Base-by-base conservation (phyloP, 331 rosid genomes). In the Erythrophleum ivorense region DNA sequence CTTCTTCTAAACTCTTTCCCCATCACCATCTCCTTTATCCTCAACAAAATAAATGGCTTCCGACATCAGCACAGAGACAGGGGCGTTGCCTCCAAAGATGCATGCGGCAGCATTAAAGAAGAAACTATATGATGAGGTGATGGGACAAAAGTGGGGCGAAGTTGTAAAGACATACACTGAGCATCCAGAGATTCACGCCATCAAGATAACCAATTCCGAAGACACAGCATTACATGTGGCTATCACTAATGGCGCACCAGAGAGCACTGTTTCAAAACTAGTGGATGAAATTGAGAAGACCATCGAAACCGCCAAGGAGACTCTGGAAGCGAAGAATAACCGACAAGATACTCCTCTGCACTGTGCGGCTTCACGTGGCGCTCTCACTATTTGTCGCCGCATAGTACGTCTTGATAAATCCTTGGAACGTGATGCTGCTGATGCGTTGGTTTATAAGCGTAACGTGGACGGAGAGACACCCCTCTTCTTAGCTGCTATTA, bases 151-250 rank as follows among this genome's bases (percentile, higher is more conserved):
- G 7, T 11, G 52, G 52, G 14, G 3, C 3, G 1, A 10, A 0
- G 52, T 48, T 48, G 12, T 48, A 48, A 1, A 11, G 14, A 9
- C 9, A 48, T 48, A 48, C 52, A 10, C 6, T 1, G 14, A 48
- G 0, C 9, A 85, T 6, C 1, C 0, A 3, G 7, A 6, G 16
- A 84, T 74, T 18, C 83, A 46, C 48, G 2, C 1, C 18, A 49
- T 50, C 2, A 84, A 15, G 73, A 84, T 90, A 83, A 90, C 88
- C 0, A 77, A 54, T 33, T 53, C 82, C 16, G 84, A 78, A 1
- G 87, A 90, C 65, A 90, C 91, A 3, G 90, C 77, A 18, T 29
- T 78, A 36, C 91, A 80, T 21, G 14, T 84, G 16, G 91, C 88
- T 2, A 85, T 84, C 50, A 64, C 81, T 2, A 82, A 87, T 10